phyloP scores from a whole-genome alignment of 352 stramenopile genomes.

The Globisporangium rhizosaccharum region DNA sequence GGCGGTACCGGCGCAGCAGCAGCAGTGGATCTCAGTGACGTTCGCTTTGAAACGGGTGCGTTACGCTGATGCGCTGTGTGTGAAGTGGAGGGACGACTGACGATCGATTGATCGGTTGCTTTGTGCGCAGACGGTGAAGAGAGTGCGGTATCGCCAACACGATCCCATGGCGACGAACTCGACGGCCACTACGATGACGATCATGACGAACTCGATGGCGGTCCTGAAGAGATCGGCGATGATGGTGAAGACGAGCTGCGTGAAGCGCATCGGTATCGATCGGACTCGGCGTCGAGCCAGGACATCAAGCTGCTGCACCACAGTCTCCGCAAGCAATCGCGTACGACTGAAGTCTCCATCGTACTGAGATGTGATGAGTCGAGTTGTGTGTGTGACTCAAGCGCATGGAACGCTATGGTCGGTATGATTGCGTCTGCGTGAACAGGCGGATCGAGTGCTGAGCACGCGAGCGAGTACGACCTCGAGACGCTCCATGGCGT shows the following conservation, averaged over 20 bases:
- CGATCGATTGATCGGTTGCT: not conserved
- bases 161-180: conserved; percentile 16
- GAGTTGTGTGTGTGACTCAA: not conserved
- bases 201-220: conserved; percentile 19
- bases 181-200: conserved; percentile 11
- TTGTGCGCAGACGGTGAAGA: conserved; percentile 27
- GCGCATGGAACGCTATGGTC: not conserved
- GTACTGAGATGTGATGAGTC: not conserved
- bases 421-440: conserved; percentile 1
- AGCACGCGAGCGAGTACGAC: conserved; percentile 31
- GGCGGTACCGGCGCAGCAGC: conserved; percentile 17
- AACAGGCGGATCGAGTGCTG: conserved; percentile 15
- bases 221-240: conserved; percentile 14
- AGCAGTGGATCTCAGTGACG: conserved; percentile 45
- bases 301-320: conserved; percentile 59
- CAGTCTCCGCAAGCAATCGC: conserved; percentile 41
- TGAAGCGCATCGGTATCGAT: conserved; percentile 18
- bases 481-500: conserved; percentile 66
- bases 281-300: conserved; percentile 43
- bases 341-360: conserved; percentile 20
- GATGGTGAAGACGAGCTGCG: conserved; percentile 14
- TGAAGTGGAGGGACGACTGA: not conserved
- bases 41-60: conserved; percentile 55
- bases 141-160: conserved; percentile 12
- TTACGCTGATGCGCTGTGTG: not conserved